A percentile compares a stretch with the other conserved stretches of the same genome.
Evolutionary conservation across 352 stramenopile species (phyloP).

Genomic region (Pythium rhizo-oryzae): DNA sequence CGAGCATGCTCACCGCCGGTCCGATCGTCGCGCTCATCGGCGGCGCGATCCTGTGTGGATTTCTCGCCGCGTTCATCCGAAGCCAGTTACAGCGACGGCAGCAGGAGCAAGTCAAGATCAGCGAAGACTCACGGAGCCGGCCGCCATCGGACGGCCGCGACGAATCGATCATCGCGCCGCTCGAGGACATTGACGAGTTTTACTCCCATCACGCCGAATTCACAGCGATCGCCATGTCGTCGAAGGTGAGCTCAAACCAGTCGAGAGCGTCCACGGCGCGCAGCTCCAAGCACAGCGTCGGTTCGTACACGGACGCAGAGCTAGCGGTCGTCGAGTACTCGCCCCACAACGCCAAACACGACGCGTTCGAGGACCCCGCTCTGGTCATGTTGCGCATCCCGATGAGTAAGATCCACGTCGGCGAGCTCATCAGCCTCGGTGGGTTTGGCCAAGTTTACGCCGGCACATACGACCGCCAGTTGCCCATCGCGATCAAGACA

Average conservation of each 20-base stretch:
- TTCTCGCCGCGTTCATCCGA: constrained; percentile 11
- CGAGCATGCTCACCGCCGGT: neutral
- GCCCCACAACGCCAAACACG: constrained; percentile 26
- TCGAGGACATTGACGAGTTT: constrained; percentile 10
- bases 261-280: constrained; percentile 13
- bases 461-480: constrained; percentile 39
- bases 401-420: constrained; percentile 28
- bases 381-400: constrained; percentile 13
- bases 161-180: neutral
- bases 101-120: neutral
- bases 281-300: constrained; percentile 11
- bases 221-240: constrained; percentile 9
- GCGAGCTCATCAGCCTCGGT: constrained; percentile 41
- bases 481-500: constrained; percentile 52
- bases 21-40: neutral
- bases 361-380: constrained; percentile 35
- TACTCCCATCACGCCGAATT: constrained; percentile 14
- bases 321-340: neutral
- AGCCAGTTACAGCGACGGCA: neutral
- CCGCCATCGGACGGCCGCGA: neutral
- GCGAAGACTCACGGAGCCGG: neutral
- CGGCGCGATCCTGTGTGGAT: constrained; percentile 13
- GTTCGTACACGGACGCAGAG: constrained; percentile 1
- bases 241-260: constrained; percentile 11
- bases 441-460: constrained; percentile 54